Evolutionary conservation across 192 early-diverging fungal species (phyloP).

Genomic region (Helicostylum pulchrum): DNA sequence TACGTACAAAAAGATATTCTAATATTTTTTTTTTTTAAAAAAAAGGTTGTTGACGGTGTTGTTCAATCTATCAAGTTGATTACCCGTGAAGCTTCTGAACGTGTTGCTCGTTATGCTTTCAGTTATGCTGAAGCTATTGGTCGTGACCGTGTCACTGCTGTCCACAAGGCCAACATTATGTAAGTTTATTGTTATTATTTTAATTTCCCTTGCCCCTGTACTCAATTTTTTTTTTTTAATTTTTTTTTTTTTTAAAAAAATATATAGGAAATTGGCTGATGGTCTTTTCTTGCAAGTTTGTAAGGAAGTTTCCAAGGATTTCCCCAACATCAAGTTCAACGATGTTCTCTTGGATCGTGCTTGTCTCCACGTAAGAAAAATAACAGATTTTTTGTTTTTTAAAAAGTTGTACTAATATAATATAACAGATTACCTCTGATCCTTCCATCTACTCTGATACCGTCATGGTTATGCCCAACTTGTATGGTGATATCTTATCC

Average conservation of each 20-base stretch:
- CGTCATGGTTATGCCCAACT: conserved; percentile 99
- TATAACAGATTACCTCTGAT: conserved; percentile 84
- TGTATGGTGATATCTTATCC: conserved; percentile 97
- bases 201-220: no score
- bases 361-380: conserved; percentile 58
- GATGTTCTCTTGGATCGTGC: conserved; percentile 90
- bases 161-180: conserved; percentile 98
- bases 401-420: background rate
- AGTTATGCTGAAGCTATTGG: conserved; percentile 85
- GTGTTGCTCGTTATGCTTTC: conserved; percentile 91
- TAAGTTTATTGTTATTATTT: conserved; percentile 17
- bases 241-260: background rate
- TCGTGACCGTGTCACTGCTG: conserved; percentile 89
- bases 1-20: background rate
- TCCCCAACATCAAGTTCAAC: conserved; percentile 86
- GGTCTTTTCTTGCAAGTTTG: conserved; percentile 92
- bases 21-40: background rate
- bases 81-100: conserved; percentile 88
- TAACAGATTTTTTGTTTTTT: background rate
- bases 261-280: conserved; percentile 78
- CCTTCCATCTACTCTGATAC: conserved; percentile 81
- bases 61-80: conserved; percentile 99
- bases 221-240: conserved; percentile 1
- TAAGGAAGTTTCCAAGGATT: conserved; percentile 83
- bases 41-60: conserved; percentile 81